Base-by-base conservation (phyloP, 345 rosid species). In the Populus simonii region DNA sequence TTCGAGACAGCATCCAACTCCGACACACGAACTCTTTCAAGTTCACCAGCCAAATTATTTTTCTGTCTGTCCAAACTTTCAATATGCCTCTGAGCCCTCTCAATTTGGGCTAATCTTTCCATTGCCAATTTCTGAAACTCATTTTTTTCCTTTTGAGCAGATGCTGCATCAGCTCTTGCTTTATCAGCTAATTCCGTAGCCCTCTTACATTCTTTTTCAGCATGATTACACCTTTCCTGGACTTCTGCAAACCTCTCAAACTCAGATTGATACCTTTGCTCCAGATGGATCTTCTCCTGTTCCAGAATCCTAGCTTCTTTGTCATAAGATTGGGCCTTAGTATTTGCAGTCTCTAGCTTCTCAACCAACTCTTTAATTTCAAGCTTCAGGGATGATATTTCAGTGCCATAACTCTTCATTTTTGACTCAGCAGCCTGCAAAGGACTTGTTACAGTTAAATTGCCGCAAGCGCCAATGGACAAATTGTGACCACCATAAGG, bases 351-450 rank as follows among this genome's bases (percentile, higher is more conserved):
- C 80, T 91, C 98, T 53, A 91, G 80, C 86, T 81, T 94, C 79
- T 89, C 93, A 78, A 61, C 74, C 84, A 91, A 81, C 66, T 80
- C 90, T 78, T 85, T 92, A 62, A 89, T 84, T 72, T 91, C 90
- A 67, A 74, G 71, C 82, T 88, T 94, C 74, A 89, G 76, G 22
- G 90, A 89, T 68, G 89, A 84, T 74, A 87, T 86, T 82, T 94
- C 98, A 66, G 85, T 68, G 72, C 89, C 95, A 84, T 87, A 96
- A 85, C 90, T 94, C 86, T 71, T 82, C 51, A 96, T 80, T 79
- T 91, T 93, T 68, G 97, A 94, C 81, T 94, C 91, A 35, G 99
- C 97, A 75, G 94, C 95, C 98, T 96, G 90, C 84, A 89, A 80
- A 82, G 76, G 43, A 71, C 20, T 79, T 49, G 23, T 72, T 31